Conservation (phyloP, 495 filamentous ascomycete species). For the Penicillium ucsense region DNA sequence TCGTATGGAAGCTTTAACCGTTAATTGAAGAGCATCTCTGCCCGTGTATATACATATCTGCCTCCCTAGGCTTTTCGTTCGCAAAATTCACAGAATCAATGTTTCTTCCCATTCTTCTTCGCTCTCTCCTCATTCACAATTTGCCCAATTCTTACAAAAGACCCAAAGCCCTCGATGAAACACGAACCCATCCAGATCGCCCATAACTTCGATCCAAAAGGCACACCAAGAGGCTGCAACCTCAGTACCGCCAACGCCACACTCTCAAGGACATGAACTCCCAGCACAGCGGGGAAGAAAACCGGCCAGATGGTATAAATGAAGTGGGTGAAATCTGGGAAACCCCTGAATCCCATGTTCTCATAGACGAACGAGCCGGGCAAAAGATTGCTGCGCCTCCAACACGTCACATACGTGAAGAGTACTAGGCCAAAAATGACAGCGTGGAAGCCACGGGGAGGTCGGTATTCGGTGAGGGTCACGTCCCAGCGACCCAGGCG, state of each 20-base stretch:
- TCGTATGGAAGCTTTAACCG: too few species aligned
- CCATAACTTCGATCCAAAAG: slow-evolving; percentile 44
- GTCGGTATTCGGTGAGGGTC: slow-evolving; percentile 44
- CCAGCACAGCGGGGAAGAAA: slow-evolving; percentile 37
- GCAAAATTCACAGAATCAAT: slow-evolving; percentile 1
- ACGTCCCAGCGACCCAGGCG: slow-evolving; percentile 47
- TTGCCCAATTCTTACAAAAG: slow-evolving; percentile 44
- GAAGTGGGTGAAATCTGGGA: slow-evolving; percentile 43
- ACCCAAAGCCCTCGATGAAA: slow-evolving; percentile 50
- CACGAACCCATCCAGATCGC: slow-evolving; percentile 48
- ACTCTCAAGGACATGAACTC: slow-evolving; percentile 46
- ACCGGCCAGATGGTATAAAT: slow-evolving; percentile 37
- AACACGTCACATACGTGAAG: slow-evolving; percentile 34
- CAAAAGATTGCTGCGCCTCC: slow-evolving; percentile 40
- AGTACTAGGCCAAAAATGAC: slow-evolving; percentile 39
- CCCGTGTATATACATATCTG: not conserved
- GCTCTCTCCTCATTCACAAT: slow-evolving; percentile 42
- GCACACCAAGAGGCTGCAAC: slow-evolving; percentile 49
- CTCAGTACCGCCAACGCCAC: slow-evolving; percentile 36
- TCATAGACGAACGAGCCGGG: slow-evolving; percentile 48
- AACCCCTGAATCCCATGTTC: slow-evolving; percentile 27
- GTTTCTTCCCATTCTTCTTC: slow-evolving; percentile 29
- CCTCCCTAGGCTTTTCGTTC: too few species aligned
- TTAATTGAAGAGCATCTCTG: too few species aligned
- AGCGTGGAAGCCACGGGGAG: slow-evolving; percentile 28